A percentile compares a stretch with the other conserved stretches of the same genome.
phyloP scores from a whole-genome alignment of 495 filamentous ascomycete species.

The Xylaria scruposa region DNA sequence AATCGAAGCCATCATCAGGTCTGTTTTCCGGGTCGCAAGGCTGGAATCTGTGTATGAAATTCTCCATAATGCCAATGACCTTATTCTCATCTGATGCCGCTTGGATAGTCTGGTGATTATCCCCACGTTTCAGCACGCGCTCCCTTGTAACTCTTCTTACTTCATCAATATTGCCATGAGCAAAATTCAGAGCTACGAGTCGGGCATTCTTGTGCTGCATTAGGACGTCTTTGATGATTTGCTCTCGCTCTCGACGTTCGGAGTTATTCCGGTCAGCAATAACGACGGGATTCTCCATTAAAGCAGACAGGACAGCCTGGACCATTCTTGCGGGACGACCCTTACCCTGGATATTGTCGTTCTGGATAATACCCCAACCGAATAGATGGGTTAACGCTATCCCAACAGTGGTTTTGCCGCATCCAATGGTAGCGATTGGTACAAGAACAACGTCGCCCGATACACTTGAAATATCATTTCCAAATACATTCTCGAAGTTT shows the following conservation, averaged over 20 bases:
- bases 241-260: slow-evolving; percentile 81
- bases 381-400: slow-evolving; percentile 84
- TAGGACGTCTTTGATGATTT: slow-evolving; percentile 81
- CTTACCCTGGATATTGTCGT: slow-evolving; percentile 90
- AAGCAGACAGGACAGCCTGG: slow-evolving; percentile 63
- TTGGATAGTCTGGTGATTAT: slow-evolving; percentile 98
- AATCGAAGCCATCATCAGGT: slow-evolving; percentile 81
- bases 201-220: slow-evolving; percentile 63
- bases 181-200: slow-evolving; percentile 91
- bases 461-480: slow-evolving; percentile 47
- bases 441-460: slow-evolving; percentile 74
- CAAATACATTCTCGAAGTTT: slow-evolving; percentile 47
- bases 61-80: slow-evolving; percentile 90
- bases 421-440: slow-evolving; percentile 90
- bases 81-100: slow-evolving; percentile 70
- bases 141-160: slow-evolving; percentile 78
- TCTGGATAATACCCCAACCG: slow-evolving; percentile 92
- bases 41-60: slow-evolving; percentile 88
- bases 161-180: slow-evolving; percentile 73
- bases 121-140: slow-evolving; percentile 82
- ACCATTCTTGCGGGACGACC: slow-evolving; percentile 76
- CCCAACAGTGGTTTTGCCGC: slow-evolving; percentile 94
- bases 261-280: slow-evolving; percentile 96
- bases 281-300: slow-evolving; percentile 70
- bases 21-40: slow-evolving; percentile 63